phyloP scores from a whole-genome alignment of 768 basidiomycete species.

The Naganishia antarctica region DNA sequence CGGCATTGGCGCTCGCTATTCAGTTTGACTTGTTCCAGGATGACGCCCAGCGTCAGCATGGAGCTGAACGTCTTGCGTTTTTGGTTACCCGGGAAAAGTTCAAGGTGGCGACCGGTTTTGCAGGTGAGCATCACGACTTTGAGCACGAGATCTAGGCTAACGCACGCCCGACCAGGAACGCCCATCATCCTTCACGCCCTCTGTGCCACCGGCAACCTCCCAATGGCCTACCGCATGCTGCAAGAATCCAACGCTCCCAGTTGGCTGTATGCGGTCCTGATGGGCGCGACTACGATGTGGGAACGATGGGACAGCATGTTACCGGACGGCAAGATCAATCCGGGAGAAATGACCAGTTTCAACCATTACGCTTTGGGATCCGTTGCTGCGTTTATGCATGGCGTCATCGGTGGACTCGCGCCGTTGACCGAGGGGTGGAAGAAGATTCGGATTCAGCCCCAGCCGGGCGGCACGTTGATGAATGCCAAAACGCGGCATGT shows the following conservation, averaged over 20 bases:
- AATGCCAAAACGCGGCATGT: constrained; percentile 28
- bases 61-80: constrained; percentile 19
- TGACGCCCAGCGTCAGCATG: constrained; percentile 2
- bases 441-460: constrained; percentile 33
- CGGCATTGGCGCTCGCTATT: constrained; percentile 37
- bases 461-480: constrained; percentile 40
- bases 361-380: constrained; percentile 44
- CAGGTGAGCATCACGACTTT: constrained; percentile 16
- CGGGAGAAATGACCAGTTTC: constrained; percentile 45
- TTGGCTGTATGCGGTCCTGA: constrained; percentile 35
- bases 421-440: constrained; percentile 36
- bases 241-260: constrained; percentile 36
- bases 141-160: not conserved
- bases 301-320: constrained; percentile 43
- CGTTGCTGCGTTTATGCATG: constrained; percentile 39
- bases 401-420: constrained; percentile 35
- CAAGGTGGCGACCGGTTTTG: constrained; percentile 43
- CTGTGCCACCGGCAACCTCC: constrained; percentile 30
- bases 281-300: constrained; percentile 41
- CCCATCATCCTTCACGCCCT: constrained; percentile 40
- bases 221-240: constrained; percentile 43
- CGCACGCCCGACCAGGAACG: constrained; percentile 33
- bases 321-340: constrained; percentile 41
- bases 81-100: constrained; percentile 34
- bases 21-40: constrained; percentile 37